Evolutionary conservation across 768 basidiomycete genomes (phyloP).

Genomic region (Hydnomerulius pinastri): DNA sequence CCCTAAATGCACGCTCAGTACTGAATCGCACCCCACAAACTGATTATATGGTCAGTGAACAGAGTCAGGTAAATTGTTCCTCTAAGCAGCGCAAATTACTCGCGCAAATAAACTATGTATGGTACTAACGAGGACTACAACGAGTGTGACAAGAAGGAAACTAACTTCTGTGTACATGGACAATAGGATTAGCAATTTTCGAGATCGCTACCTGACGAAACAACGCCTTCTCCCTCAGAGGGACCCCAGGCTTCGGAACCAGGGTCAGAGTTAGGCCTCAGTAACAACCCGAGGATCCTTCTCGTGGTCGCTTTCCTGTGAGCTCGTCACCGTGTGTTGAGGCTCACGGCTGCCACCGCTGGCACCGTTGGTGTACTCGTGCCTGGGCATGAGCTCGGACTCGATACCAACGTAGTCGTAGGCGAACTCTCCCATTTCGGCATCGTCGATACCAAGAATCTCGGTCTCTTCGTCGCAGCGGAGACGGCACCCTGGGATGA

Average conservation of each 20-base stretch:
- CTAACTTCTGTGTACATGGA: too few species aligned
- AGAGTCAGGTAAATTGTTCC: too few species aligned
- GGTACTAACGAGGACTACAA: too few species aligned
- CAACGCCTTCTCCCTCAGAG: too few species aligned
- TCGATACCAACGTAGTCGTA: slow-evolving; percentile 87
- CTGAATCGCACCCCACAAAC: too few species aligned
- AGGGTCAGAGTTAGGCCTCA: not conserved
- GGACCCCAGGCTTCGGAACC: not conserved
- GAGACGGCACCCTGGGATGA: slow-evolving; percentile 76
- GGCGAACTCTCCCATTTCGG: slow-evolving; percentile 88
- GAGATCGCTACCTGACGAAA: too few species aligned
- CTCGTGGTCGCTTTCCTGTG: slow-evolving; percentile 31
- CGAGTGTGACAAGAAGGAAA: too few species aligned
- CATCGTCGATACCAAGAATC: slow-evolving; percentile 85
- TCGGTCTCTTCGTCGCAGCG: slow-evolving; percentile 67
- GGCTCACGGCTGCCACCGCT: slow-evolving; percentile 37
- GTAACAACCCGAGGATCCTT: slow-evolving; percentile 11
- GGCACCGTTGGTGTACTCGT: slow-evolving; percentile 31
- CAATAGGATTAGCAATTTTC: too few species aligned
- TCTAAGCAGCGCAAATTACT: too few species aligned
- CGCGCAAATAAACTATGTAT: too few species aligned
- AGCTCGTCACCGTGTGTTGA: slow-evolving; percentile 27
- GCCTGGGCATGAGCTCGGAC: slow-evolving; percentile 40
- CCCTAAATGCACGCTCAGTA: too few species aligned
- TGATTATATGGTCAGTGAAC: too few species aligned